Conservation (phyloP, 371 early-diverging fungal genomes). For the Encephalitozoon intestinalis region DNA sequence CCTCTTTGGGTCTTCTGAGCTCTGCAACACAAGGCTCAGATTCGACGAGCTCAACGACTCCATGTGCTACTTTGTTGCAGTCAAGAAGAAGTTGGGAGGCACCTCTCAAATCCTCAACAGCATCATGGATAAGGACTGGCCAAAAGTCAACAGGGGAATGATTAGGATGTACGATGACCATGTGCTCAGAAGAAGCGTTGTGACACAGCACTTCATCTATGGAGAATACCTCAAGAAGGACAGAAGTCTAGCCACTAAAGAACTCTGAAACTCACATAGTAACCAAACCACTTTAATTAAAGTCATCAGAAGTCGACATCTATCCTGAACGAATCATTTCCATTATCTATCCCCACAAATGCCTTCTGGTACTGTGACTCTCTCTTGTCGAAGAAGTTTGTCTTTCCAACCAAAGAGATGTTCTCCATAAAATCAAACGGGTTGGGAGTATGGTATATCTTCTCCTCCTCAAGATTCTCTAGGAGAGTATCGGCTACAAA, state of each 20-base stretch:
- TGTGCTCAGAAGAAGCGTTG: conserved; percentile 82
- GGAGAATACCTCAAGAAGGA: conserved; percentile 63
- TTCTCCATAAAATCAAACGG: conserved; percentile 99
- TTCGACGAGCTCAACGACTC: conserved; percentile 60
- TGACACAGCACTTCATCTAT: conserved; percentile 95
- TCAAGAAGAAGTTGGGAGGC: neutral
- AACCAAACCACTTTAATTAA: conserved; percentile 11
- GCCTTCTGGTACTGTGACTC: conserved; percentile 96
- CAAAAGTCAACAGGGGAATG: conserved; percentile 81
- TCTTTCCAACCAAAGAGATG: conserved; percentile 88
- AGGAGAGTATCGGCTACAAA: conserved; percentile 94
- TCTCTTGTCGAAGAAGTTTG: conserved; percentile 98
- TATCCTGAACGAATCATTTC: conserved; percentile 35
- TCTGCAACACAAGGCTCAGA: conserved; percentile 54
- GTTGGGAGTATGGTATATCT: conserved; percentile 78
- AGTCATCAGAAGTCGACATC: conserved; percentile 56
- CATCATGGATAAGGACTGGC: conserved; percentile 63
- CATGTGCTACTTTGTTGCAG: conserved; percentile 58
- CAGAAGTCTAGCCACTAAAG: neutral
- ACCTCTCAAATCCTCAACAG: conserved; percentile 7
- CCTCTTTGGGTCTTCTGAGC: conserved; percentile 79
- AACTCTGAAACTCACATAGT: neutral
- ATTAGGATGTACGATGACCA: conserved; percentile 89
- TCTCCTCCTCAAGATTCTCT: conserved; percentile 76
- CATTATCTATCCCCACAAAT: conserved; percentile 53